Base-by-base conservation (phyloP, 2,329 filamentous ascomycete species). In the Sarocladium kiliense region DNA sequence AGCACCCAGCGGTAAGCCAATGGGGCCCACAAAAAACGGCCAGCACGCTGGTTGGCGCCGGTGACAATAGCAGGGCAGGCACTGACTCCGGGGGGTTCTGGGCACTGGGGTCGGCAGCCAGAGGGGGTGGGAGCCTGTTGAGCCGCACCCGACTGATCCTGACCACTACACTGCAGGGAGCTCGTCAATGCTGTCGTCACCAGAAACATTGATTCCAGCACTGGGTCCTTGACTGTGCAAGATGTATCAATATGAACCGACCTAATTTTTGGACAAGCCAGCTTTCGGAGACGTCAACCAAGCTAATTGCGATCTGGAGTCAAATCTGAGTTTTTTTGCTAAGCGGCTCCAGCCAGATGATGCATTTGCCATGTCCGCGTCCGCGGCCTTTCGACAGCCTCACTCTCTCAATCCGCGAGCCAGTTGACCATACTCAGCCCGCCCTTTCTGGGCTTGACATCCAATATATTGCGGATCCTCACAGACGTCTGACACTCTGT, bases 21-120 rank as follows among this genome's bases (percentile, higher is more conserved):
- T n/a, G 47, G 30, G 47, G 18, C 30, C 49, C 55, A 50, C 37
- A 54, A 54, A 54, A 54, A 56, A 54, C 49, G 18, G 50, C 34
- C 49, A 44, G 19, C 37, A 53, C 19, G 27, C 30, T 32, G 25
- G 37, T 45, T 51, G 26, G 18, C n/a, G 21, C 25, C 44, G 39
- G 23, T n/a, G 44, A n/a, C 14, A 18, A 47, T 27, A 27, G 25
- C 6, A 18, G n/a, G 9, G 16, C 12, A 44, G 7, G 39, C 12
- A 23, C 18, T 39, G 36, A 18, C 16, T 10, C n/a, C n/a, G n/a
- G n/a, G n/a, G n/a, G n/a, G n/a, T n/a, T n/a, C n/a, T n/a, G n/a
- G n/a, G n/a, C n/a, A n/a, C n/a, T n/a, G n/a, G n/a, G n/a, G n/a
- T n/a, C n/a, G n/a, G n/a, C n/a, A n/a, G n/a, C n/a, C n/a, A 16